Percentiles rank a stretch among this genome's conserved stretches.
phyloP scores from a whole-genome alignment of 2,329 filamentous ascomycete species.

The Scolecobasidium constrictum region DNA sequence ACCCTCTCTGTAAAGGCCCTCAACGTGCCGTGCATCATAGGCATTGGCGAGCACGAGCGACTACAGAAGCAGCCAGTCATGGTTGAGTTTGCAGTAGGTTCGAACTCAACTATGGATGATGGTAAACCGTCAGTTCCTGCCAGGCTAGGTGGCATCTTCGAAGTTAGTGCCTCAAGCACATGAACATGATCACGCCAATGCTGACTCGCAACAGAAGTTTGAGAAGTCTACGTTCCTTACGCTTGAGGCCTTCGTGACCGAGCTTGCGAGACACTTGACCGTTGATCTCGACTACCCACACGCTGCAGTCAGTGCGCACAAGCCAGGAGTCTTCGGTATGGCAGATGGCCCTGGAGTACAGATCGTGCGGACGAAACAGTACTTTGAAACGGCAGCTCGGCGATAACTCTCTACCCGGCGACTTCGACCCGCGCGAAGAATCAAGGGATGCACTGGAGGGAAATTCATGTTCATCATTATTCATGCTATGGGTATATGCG shows the following conservation, averaged over 20 bases:
- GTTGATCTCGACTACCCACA: neutral
- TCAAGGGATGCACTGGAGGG: too few species aligned
- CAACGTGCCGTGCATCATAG: slow-evolving; percentile 3
- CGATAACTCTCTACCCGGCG: too few species aligned
- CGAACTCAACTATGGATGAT: too few species aligned
- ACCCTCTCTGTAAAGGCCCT: neutral
- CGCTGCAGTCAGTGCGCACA: slow-evolving; percentile 5
- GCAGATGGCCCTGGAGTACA: slow-evolving; percentile 6
- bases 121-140: too few species aligned
- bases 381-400: slow-evolving; percentile 3
- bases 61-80: slow-evolving; percentile 7
- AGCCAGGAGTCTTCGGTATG: slow-evolving; percentile 4
- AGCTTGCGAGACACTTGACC: neutral
- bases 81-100: slow-evolving; percentile 1
- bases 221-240: slow-evolving; percentile 2
- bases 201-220: slow-evolving; percentile 2
- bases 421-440: too few species aligned
- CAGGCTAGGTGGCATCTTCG: too few species aligned
- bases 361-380: neutral
- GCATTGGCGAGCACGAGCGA: slow-evolving; percentile 7
- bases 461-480: too few species aligned
- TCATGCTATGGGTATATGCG: too few species aligned
- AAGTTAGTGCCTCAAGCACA: too few species aligned
- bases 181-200: too few species aligned
- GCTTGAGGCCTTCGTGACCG: slow-evolving; percentile 2